These are phyloP conservation scores for Barnettozyma sp. DNA, from an alignment of 805 yeast genomes.

Conservation along the genomic window DNA sequence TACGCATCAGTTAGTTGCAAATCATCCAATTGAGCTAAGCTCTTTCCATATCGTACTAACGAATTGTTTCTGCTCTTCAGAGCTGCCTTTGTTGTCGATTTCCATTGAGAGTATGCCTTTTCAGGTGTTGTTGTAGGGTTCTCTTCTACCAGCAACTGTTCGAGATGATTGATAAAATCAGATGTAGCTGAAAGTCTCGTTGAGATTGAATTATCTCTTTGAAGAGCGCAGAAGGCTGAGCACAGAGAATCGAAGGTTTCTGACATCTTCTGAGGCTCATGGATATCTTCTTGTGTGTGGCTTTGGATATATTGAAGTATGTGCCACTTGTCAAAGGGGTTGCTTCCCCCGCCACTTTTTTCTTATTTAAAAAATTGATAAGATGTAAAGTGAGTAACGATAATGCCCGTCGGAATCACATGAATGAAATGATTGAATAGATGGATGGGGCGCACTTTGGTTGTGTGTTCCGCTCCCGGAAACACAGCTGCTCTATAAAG, in stretches of 20 bases:
- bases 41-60: conserved; percentile 21
- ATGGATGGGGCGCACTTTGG: too few relatives aligned
- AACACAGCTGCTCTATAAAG: too few relatives aligned
- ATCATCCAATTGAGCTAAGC: conserved; percentile 14
- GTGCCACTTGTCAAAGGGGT: too few relatives aligned
- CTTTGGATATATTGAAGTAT: too few relatives aligned
- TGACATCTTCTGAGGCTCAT: too few relatives aligned
- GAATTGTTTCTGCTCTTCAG: conserved; percentile 25
- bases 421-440: too few relatives aligned
- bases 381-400: too few relatives aligned
- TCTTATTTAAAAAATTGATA: too few relatives aligned
- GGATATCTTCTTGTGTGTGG: too few relatives aligned
- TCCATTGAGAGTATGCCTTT: conserved; percentile 18
- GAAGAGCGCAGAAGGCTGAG: background rate
- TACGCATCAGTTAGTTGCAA: conserved; percentile 30
- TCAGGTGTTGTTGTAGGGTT: conserved; percentile 4
- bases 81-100: conserved; percentile 22
- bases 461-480: too few relatives aligned
- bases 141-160: background rate
- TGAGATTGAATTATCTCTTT: background rate
- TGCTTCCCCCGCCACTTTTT: too few relatives aligned
- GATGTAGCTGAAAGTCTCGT: conserved; percentile 5
- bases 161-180: conserved; percentile 4
- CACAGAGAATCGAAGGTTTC: conserved; percentile 1
- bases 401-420: too few relatives aligned